These are phyloP conservation scores for Calonectria pseudoturangicola DNA, from an alignment of 2,329 filamentous ascomycete species.

Conservation along the genomic window DNA sequence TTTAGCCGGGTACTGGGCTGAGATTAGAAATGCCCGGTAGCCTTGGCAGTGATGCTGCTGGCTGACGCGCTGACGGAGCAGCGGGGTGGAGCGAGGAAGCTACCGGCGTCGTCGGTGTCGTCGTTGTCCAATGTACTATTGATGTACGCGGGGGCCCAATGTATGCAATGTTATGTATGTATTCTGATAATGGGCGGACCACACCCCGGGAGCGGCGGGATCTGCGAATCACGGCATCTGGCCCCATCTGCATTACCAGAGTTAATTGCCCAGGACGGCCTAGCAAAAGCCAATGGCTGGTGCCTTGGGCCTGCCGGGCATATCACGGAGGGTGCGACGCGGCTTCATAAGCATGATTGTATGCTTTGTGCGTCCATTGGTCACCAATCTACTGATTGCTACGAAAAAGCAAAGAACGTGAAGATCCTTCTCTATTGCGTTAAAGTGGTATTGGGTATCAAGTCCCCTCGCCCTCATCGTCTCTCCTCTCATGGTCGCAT, in stretches of 20 bases:
- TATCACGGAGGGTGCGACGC: not conserved
- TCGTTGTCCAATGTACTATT: too few species aligned
- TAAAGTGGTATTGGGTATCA: constrained; percentile 48
- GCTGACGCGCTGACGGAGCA: constrained; percentile 11
- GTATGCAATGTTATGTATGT: too few species aligned
- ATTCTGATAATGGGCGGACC: too few species aligned
- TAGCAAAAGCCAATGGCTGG: constrained; percentile 2
- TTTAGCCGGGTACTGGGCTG: constrained; percentile 15
- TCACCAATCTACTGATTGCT: not conserved
- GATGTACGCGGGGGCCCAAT: too few species aligned
- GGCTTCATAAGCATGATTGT: constrained; percentile 26
- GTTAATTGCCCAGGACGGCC: not conserved
- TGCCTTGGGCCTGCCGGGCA: not conserved
- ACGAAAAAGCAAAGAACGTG: constrained; percentile 5
- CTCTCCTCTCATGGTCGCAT: constrained; percentile 30
- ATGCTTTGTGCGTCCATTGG: constrained; percentile 18
- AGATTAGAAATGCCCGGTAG: constrained; percentile 28
- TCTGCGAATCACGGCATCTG: constrained; percentile 26
- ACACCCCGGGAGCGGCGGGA: constrained; percentile 34
- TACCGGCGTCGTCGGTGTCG: not conserved
- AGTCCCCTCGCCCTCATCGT: constrained; percentile 23
- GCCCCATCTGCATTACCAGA: not conserved
- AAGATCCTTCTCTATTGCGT: constrained; percentile 32
- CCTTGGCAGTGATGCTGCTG: not conserved
- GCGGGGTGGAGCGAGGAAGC: too few species aligned